Evolutionary conservation across 768 basidiomycete species (phyloP), one percentile per base, ranked within the genome.

Genomic region (Candolleomyces efflorescens): DNA sequence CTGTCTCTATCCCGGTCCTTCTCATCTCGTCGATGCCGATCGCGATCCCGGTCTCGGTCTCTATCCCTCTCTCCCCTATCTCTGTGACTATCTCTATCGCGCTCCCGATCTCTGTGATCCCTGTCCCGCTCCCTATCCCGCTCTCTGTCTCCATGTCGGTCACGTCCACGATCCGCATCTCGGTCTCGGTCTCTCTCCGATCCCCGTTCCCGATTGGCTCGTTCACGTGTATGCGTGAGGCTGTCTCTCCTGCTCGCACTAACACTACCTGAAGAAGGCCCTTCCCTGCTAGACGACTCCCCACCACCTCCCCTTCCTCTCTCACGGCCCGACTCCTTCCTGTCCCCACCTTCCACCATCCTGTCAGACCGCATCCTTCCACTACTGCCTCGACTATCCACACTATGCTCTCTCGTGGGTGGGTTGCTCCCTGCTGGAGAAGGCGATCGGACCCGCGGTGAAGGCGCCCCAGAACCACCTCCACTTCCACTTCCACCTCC

Each of bases 311-410:
- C 64, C 65, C 15, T 86, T 85, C 41, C 82, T 75, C 47, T 89
- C 87, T 18, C 52, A 36, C 10, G 67, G 54, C 36, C 79, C 74
- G 61, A 78, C 76, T 27, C 87, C 85, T 24, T 87, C 83, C 54
- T 65, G 61, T 69, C 75, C 75, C 37, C 67, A 74, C 17, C 82
- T 81, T 15, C 71, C 5, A 18, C 45, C 73, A 53, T 68, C 65
- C 83, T 79, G 60, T 83, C 84, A 41, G 79, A 76, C 7, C 84
- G 78, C 39, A 76, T 67, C 51, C 86, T 83, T 41, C 84, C 86
- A 18, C 82, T 85, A 64, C 89, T 91, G 3, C 79, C 75, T 36
- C 89, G 84, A 62, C 90, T 90, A 59, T 92, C 90, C 43, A 75
- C 71, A 63, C 90, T 92, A 43, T 80, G 76, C 56, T 87, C 85